phyloP scores from a whole-genome alignment of 768 basidiomycete genomes.

The Mycena indigotica region DNA sequence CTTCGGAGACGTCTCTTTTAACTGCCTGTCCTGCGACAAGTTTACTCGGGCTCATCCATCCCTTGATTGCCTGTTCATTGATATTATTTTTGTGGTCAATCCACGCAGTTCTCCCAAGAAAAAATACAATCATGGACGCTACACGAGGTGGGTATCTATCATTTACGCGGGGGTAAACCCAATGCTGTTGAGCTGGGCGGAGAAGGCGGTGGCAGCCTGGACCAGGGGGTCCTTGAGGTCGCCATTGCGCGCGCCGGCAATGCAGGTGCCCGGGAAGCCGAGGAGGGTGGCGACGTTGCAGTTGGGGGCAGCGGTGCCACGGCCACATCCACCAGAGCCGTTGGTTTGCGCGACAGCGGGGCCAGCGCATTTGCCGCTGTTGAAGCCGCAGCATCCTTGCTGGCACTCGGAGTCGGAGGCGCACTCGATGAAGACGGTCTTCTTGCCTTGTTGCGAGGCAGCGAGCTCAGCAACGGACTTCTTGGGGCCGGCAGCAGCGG shows the following conservation, averaged over 20 bases:
- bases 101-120: neutral
- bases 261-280: slow-evolving; percentile 3
- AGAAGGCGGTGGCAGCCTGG: slow-evolving; percentile 6
- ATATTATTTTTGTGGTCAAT: neutral
- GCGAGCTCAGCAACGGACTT: slow-evolving; percentile 1
- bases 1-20: too few relatives aligned
- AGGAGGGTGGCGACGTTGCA: slow-evolving; percentile 24
- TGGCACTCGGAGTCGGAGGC: slow-evolving; percentile 26
- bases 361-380: slow-evolving; percentile 28
- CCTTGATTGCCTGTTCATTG: too few relatives aligned
- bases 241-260: neutral
- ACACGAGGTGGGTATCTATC: neutral
- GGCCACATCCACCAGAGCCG: slow-evolving; percentile 28
- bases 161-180: slow-evolving; percentile 2
- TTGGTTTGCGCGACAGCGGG: slow-evolving; percentile 27
- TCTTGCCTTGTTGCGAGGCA: slow-evolving; percentile 6
- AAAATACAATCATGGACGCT: neutral
- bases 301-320: slow-evolving; percentile 26
- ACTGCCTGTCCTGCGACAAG: too few relatives aligned
- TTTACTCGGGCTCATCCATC: too few relatives aligned
- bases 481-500: neutral
- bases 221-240: slow-evolving; percentile 4
- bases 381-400: slow-evolving; percentile 30
- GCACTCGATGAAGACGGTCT: slow-evolving; percentile 22
- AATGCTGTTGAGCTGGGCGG: slow-evolving; percentile 8